phyloP scores from a whole-genome alignment of 2,329 filamentous ascomycete species.

The Hymenoscyphus albidus region DNA sequence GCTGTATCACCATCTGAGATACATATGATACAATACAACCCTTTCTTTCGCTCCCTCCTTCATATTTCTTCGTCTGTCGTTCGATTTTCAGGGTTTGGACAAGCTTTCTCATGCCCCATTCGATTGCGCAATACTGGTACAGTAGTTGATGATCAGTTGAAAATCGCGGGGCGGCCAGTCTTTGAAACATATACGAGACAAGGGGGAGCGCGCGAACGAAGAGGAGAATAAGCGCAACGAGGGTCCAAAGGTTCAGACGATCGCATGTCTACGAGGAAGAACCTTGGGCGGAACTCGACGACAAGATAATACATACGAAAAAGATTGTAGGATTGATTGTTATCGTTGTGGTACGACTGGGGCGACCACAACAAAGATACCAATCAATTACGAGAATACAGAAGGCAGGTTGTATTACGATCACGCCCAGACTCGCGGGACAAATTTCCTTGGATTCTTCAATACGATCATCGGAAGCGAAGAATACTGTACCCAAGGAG shows the following conservation, averaged over 20 bases:
- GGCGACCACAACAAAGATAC: background rate
- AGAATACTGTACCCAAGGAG: background rate
- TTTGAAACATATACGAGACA: background rate
- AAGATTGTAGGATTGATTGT: background rate
- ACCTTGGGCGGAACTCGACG: background rate
- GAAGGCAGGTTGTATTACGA: background rate
- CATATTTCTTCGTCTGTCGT: background rate
- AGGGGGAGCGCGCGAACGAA: background rate
- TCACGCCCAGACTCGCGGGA: background rate
- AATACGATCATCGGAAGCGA: background rate
- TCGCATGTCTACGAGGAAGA: background rate
- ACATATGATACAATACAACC: background rate
- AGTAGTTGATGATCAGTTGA: background rate
- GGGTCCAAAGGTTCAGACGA: background rate
- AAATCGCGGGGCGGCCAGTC: background rate
- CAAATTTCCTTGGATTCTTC: background rate
- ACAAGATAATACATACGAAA: background rate
- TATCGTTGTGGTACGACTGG: background rate
- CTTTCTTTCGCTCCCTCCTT: background rate
- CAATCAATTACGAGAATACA: background rate
- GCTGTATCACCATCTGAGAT: background rate
- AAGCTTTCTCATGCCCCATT: background rate
- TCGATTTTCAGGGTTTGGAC: background rate
- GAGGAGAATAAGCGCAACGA: constrained; percentile 1
- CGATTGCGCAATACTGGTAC: background rate